Evolutionary conservation across 2,329 filamentous ascomycete genomes (phyloP), one percentile per base, ranked within the genome.

Genomic region (Sporothrix curviconia): DNA sequence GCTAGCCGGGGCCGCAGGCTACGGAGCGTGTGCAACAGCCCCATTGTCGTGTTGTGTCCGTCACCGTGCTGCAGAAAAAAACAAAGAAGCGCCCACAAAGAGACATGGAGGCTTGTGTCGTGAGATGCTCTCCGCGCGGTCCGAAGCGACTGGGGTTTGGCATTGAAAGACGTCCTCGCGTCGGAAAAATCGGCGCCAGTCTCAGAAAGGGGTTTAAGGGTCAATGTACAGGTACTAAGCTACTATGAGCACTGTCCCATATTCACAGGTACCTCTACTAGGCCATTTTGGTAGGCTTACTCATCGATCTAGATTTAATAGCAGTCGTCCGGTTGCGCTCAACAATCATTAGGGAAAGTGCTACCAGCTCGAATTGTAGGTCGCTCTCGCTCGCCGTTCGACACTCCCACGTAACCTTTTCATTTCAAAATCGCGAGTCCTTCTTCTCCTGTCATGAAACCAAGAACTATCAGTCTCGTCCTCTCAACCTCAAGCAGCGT

Each of bases 1-100:
- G 59, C 59, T 66, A 70, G 54, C 62, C 67, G 62, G 19, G 67
- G 59, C 51, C 64, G 59, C 55, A 61, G 42, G 32, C 40, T 40
- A 30, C 47, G 50, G n/a, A 62, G 28, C 14, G 30, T 42, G 6
- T 46, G 49, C 19, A 56, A 15, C 19, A 60, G 28, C 15, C 59
- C 46, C 60, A 62, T 62, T 9, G 19, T 55, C 15, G 24, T 19
- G n/a, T 36, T 15, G 19, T 7, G 25, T 52, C 19, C 36, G 40
- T 47, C 39, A 34, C 40, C 22, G 32, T 46, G 34, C n/a, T 12
- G n/a, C 24, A 14, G 3, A 22, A 37, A 22, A 37, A 24, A 9
- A 51, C 28, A 5, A 51, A 22, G 32, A 28, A 36, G 22, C 17
- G 51, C 24, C 36, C 12, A 14, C 28, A 34, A 25, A 24, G 12